Conservation (phyloP, 495 filamentous ascomycete species). For the Talaromyces ruber region DNA sequence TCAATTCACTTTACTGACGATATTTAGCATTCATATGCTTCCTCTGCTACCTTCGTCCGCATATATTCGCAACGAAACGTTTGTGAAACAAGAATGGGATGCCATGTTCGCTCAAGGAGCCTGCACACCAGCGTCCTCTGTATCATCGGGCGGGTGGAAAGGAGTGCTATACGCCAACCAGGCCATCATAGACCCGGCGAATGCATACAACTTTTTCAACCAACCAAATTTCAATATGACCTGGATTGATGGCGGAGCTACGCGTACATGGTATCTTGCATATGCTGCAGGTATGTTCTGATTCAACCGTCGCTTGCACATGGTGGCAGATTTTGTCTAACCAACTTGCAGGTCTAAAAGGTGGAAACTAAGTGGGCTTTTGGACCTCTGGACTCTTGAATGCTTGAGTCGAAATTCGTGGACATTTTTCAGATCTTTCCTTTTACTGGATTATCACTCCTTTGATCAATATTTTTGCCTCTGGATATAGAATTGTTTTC, state of each 20-base stretch:
- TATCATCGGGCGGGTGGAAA: constrained; percentile 65
- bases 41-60: constrained; percentile 67
- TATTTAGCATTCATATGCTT: constrained; percentile 80
- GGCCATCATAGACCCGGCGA: constrained; percentile 63
- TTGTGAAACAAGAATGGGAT: constrained; percentile 82
- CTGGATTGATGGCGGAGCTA: constrained; percentile 81
- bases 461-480: neutral
- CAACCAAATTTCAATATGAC: constrained; percentile 52
- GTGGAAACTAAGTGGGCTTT: neutral
- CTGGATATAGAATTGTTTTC: neutral
- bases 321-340: neutral
- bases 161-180: constrained; percentile 79
- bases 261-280: constrained; percentile 82
- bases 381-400: neutral
- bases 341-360: neutral
- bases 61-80: constrained; percentile 56
- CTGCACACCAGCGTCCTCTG: constrained; percentile 42
- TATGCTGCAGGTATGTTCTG: constrained; percentile 56
- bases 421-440: neutral
- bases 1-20: constrained; percentile 5
- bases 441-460: neutral
- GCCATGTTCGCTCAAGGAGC: constrained; percentile 54
- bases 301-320: neutral
- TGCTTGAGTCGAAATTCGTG: neutral
- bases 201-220: constrained; percentile 68